Conservation (phyloP, 2,329 filamentous ascomycete species). For the Trichoderma sp. region DNA sequence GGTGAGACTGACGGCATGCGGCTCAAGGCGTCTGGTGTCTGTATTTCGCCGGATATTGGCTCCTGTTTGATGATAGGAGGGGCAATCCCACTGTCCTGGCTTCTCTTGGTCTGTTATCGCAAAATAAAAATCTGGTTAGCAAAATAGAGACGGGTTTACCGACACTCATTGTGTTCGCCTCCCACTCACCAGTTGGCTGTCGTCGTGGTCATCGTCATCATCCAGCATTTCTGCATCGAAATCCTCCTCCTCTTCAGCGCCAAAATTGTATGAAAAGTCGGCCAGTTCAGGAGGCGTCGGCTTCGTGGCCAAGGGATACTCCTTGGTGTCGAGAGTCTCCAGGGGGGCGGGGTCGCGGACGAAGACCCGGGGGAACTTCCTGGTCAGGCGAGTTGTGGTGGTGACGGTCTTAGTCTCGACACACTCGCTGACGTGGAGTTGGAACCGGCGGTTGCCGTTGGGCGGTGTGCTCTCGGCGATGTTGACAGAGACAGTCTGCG, state of each 20-base stretch:
- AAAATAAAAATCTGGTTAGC: conserved; percentile 3
- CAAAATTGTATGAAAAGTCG: conserved; percentile 70
- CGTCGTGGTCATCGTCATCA: conserved; percentile 22
- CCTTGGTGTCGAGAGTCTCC: conserved; percentile 75
- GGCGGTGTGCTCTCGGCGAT: conserved; percentile 46
- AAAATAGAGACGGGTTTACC: neutral
- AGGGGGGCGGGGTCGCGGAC: conserved; percentile 73
- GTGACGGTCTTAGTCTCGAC: conserved; percentile 75
- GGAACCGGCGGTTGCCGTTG: conserved; percentile 44
- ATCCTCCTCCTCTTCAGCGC: conserved; percentile 34
- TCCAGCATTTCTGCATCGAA: conserved; percentile 31
- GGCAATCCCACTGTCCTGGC: conserved; percentile 31
- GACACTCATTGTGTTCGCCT: neutral
- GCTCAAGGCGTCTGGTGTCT: conserved; percentile 33
- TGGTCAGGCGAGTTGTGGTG: conserved; percentile 88
- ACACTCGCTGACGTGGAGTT: conserved; percentile 64
- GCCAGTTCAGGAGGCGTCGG: conserved; percentile 79
- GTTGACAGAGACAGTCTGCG: conserved; percentile 50
- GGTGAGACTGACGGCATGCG: conserved; percentile 40
- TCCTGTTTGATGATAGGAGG: conserved; percentile 35
- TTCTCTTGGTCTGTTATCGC: conserved; percentile 29
- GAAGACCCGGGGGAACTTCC: conserved; percentile 79
- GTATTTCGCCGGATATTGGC: conserved; percentile 31
- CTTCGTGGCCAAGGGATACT: conserved; percentile 83
- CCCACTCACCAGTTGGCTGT: conserved; percentile 31